phyloP scores from a whole-genome alignment of 306 rosid species.

The Mimosa pudica region DNA sequence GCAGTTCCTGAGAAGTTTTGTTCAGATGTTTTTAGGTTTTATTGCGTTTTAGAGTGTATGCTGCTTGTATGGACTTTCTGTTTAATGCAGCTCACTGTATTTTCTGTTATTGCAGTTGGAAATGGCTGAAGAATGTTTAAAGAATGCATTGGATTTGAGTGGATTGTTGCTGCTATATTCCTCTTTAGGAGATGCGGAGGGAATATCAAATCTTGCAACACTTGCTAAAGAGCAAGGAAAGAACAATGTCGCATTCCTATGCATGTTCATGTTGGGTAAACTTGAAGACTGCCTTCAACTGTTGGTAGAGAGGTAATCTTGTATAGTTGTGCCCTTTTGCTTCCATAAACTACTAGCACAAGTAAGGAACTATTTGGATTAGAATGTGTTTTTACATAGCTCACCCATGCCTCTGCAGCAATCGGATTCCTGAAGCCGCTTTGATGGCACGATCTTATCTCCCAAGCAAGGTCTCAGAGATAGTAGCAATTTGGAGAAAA shows the following conservation, averaged over 20 bases:
- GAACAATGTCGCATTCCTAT: slow-evolving; percentile 95
- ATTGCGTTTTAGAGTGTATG: slow-evolving; percentile 22
- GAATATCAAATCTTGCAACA: slow-evolving; percentile 78
- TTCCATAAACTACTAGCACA: slow-evolving; percentile 11
- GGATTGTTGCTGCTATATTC: slow-evolving; percentile 93
- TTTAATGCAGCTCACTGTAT: slow-evolving; percentile 31
- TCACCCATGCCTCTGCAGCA: slow-evolving; percentile 55
- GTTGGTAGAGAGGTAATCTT: slow-evolving; percentile 83
- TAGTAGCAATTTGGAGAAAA: slow-evolving; percentile 95
- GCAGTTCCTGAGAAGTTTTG: slow-evolving; percentile 25
- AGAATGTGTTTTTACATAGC: slow-evolving; percentile 27
- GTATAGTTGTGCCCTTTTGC: slow-evolving; percentile 11
- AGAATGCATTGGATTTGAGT: slow-evolving; percentile 90
- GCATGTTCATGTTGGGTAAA: slow-evolving; percentile 94
- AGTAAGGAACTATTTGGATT: slow-evolving; percentile 6
- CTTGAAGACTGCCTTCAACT: slow-evolving; percentile 97
- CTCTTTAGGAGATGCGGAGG: slow-evolving; percentile 97
- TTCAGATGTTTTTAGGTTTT: slow-evolving; percentile 26
- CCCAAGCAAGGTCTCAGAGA: slow-evolving; percentile 97
- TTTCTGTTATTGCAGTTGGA: slow-evolving; percentile 69
- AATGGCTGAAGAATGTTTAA: slow-evolving; percentile 96
- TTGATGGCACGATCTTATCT: slow-evolving; percentile 98
- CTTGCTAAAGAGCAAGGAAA: slow-evolving; percentile 98
- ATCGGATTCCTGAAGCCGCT: slow-evolving; percentile 98
- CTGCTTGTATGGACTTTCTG: slow-evolving; percentile 27